Base-by-base conservation (phyloP, 345 rosid species). In the Eucalyptus lansdowneana region DNA sequence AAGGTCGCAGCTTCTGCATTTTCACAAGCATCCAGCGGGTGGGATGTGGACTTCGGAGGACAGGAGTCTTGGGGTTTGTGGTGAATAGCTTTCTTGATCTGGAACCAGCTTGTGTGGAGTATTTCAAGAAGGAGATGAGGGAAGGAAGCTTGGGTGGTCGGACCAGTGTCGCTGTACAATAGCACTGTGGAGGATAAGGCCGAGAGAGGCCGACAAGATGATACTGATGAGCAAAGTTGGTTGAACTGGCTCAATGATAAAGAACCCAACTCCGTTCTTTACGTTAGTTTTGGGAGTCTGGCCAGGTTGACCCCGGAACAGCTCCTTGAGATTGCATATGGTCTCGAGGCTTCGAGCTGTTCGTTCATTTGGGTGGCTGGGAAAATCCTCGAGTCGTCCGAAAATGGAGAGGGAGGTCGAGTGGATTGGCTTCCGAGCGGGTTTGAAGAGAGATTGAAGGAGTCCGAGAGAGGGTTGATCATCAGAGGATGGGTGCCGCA, bases 401-500 rank as follows among this genome's bases (percentile, higher is more conserved):
- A 44, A 49, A 88, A 89, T 8, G 91, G 60, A 5, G 60, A 91
- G 7, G 67, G 69, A 8, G 86, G 27, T 9, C 76, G 22, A 31
- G 91, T 76, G 72, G 86, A 86, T 65, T 90, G 91, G 93, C 25
- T 93, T 13, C 94, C 93, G 0, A 11, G 7, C 14, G 95, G 94
- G 31, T 89, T 95, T 86, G 94, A 93, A 54, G 89, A 92, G 58
- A 91, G 92, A 80, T 89, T 89, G 14, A 60, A 81, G 72, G 92
- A 47, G 21, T 91, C 92, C 16, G 47, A 69, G 27, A 90, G 53
- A 17, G 94, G 95, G 45, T 42, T 93, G 19, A 89, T 95, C 14
- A 91, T 94, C 50, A 45, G 89, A n/a, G 96, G 95, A 37, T 94
- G 96, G 96, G 95, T 93, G 2, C 94, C 96, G 0, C 94, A 94